Percentiles rank a stretch among this genome's conserved stretches.
Evolutionary conservation across 139 green algal species (phyloP).

Genomic region (Chlorella sp.): DNA sequence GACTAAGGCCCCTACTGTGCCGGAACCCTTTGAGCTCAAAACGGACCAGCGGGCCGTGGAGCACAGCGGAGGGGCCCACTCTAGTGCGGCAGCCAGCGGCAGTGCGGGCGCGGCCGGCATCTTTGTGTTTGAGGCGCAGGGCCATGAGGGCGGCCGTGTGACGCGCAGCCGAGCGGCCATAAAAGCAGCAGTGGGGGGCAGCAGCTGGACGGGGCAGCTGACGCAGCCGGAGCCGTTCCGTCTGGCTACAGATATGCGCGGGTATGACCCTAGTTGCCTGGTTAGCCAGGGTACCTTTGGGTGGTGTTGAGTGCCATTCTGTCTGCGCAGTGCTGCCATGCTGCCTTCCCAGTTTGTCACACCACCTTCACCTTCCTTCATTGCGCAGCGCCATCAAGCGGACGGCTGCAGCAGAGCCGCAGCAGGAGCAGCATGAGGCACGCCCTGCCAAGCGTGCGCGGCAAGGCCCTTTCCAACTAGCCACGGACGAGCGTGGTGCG

Average conservation of each 20-base stretch:
- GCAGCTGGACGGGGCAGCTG: constrained; percentile 14
- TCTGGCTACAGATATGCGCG: constrained; percentile 49
- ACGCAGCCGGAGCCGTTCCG: constrained; percentile 64
- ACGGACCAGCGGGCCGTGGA: constrained; percentile 50
- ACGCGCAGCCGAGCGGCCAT: constrained; percentile 17
- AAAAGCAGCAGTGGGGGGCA: constrained; percentile 9
- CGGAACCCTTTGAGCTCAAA: constrained; percentile 47
- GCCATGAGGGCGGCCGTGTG: not conserved
- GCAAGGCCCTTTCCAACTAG: not conserved
- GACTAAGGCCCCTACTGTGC: constrained; percentile 47
- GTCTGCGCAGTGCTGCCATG: not conserved
- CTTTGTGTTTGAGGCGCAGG: constrained; percentile 42
- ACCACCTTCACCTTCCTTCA: too few species aligned
- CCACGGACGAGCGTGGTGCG: constrained; percentile 8
- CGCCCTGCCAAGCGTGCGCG: not conserved
- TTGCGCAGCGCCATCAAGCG: constrained; percentile 18
- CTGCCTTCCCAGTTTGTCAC: not conserved
- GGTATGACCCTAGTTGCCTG: not conserved
- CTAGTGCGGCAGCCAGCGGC: not conserved
- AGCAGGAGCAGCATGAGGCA: constrained; percentile 10
- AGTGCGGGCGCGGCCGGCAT: not conserved
- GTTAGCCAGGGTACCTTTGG: not conserved
- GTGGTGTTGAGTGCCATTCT: not conserved
- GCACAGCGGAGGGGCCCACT: not conserved
- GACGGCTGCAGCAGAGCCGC: constrained; percentile 32